Evolutionary conservation across 2,329 filamentous ascomycete genomes (phyloP), one percentile per base, ranked within the genome.

Genomic region (Diaporthe helianthi): DNA sequence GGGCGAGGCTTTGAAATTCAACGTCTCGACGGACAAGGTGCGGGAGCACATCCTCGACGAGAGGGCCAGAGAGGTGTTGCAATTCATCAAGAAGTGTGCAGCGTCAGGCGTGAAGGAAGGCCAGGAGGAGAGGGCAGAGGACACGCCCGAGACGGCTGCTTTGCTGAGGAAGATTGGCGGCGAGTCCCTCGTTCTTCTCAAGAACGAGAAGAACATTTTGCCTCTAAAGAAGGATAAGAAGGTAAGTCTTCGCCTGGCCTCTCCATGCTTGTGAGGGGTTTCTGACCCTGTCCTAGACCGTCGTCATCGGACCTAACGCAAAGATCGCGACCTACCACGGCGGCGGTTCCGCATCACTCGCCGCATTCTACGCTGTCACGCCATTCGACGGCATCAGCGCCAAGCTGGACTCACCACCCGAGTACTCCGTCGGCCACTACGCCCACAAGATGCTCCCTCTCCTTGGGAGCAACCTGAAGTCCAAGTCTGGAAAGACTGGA

Each of bases 111-210:
- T 90, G 22, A 80, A 83, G 4, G 86, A 89, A 74, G 80, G 84
- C 24, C 87, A 85, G 0, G 80, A 83, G 0, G 88, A 90, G 76
- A 80, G 79, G 60, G 83, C 81, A 0, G 80, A 83, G 9, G 82
- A 93, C 75, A 90, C 86, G 0, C 83, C 86, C 0, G 86, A 91
- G 76, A 89, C 88, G 46, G 85, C 89, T 5, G 85, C 84, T 19
- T 81, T 93, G 54, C 85, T 93, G 26, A 85, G 92, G 22, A 83
- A 85, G 66, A 84, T 92, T 29, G 90, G 90, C 22, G 86, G 88
- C 5, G 90, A 93, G 76, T 89, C 89, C 4, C 89, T 93, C 10
- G 91, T 93, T 1, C 82, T 94, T 15, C 80, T 94, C 60, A 93
- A 93, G 80, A 94, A 94, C 73, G 85, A 92, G 15, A 84, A 85